Evolutionary conservation across 1,284 basidiomycete species (phyloP), one percentile per base, ranked within the genome.

Genomic region (Cutaneotrichosporon daszewskae): DNA sequence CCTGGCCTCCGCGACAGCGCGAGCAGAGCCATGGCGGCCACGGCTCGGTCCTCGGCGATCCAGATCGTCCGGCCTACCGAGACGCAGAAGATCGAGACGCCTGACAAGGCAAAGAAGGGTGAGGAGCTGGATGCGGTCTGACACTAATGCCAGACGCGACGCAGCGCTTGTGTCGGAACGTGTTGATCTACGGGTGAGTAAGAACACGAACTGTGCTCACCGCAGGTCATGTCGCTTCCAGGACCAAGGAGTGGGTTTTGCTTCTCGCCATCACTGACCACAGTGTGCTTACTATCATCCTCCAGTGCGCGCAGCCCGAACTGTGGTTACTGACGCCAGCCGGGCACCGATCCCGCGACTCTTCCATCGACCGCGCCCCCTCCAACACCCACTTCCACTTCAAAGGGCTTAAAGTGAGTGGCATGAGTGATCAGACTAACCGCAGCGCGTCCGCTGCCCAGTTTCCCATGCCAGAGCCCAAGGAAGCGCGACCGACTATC

Each of bases 121-220:
- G 37, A 22, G 43, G 40, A 25, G 16, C 5, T 34, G 3, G 33
- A 31, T 9, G 17, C 20, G 20, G 5, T 33, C 10, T 33, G 32
- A 19, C 17, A 33, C 32, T 18, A 8, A 18, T 12, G 17, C 6
- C 40, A 60, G 66, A 67, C 48, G 58, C 57, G 33, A 63, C 64
- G 12, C 83, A 84, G 64, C 78, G 84, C 37, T 82, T 88, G 62
- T 91, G 87, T 72, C 80, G 84, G 64, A 90, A 90, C 75, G 81
- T 88, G 43, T 74, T 85, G 66, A 89, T 91, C 55, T 85, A 89
- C 63, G 87, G 87, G 87, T 87, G 64, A 53, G 77, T 66, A 27
- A 32, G 18, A 33, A 7, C 23, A 23, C 20, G 20, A 0, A 26
- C 11, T 27, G 17, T 22, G 23, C 53, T 33, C 38, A 34, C 24